These are phyloP conservation scores for Trichophyton schoenleinii DNA, from an alignment of 2,329 filamentous ascomycete genomes.

Conservation along the genomic window DNA sequence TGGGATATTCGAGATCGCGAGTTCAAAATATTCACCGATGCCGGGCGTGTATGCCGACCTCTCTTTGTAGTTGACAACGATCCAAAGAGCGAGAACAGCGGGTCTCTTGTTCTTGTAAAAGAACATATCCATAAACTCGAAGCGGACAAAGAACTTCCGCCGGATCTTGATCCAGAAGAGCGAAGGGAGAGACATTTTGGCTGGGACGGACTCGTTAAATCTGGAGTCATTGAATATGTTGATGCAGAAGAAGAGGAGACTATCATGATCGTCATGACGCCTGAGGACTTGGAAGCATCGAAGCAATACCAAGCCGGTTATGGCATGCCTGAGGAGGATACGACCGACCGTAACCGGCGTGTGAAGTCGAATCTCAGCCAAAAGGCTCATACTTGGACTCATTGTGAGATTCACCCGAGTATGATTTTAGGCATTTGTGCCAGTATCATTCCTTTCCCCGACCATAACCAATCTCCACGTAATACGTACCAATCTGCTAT, in stretches of 20 bases:
- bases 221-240: slow-evolving; percentile 85
- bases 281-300: slow-evolving; percentile 77
- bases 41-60: slow-evolving; percentile 85
- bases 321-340: slow-evolving; percentile 47
- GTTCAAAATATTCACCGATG: slow-evolving; percentile 97
- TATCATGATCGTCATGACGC: slow-evolving; percentile 98
- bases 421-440: slow-evolving; percentile 98
- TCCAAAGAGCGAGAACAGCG: slow-evolving; percentile 57
- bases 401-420: slow-evolving; percentile 97
- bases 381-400: slow-evolving; percentile 83
- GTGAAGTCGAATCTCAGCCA: slow-evolving; percentile 81
- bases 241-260: slow-evolving; percentile 98
- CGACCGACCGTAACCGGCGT: slow-evolving; percentile 65
- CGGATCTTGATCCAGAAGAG: slow-evolving; percentile 48
- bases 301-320: slow-evolving; percentile 57
- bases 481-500: slow-evolving; percentile 99
- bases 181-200: slow-evolving; percentile 55
- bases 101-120: slow-evolving; percentile 69
- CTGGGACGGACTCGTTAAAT: slow-evolving; percentile 74
- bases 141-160: slow-evolving; percentile 53
- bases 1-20: slow-evolving; percentile 93
- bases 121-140: slow-evolving; percentile 69
- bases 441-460: slow-evolving; percentile 98
- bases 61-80: slow-evolving; percentile 90
- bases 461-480: slow-evolving; percentile 95